phyloP scores from a whole-genome alignment of 306 rosid genomes.

The Macrotyloma uniflorum region DNA sequence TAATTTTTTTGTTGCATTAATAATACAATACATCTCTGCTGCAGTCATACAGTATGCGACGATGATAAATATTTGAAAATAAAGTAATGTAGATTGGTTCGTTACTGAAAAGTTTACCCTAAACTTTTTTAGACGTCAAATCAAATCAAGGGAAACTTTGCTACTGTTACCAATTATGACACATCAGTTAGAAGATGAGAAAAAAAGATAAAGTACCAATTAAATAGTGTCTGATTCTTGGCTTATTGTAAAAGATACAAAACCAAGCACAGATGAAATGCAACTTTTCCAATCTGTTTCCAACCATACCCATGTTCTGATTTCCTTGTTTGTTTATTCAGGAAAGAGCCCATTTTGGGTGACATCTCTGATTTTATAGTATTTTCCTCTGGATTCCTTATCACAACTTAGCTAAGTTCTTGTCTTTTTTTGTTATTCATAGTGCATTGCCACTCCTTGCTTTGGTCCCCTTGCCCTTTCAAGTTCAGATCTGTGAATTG shows the following conservation, averaged over 20 bases:
- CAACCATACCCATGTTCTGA: slow-evolving; percentile 65
- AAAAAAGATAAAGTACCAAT: slow-evolving; percentile 36
- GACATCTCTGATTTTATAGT: slow-evolving; percentile 41
- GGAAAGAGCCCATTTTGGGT: slow-evolving; percentile 40
- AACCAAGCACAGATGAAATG: slow-evolving; percentile 40
- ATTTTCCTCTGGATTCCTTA: slow-evolving; percentile 29
- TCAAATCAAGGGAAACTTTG: neutral
- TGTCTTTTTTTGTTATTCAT: slow-evolving; percentile 32
- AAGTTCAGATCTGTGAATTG: slow-evolving; percentile 56
- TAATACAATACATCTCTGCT: too few relatives aligned
- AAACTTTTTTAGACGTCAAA: neutral
- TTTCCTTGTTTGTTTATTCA: slow-evolving; percentile 43
- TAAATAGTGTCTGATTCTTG: slow-evolving; percentile 55
- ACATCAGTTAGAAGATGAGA: slow-evolving; percentile 31
- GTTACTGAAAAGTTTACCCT: neutral
- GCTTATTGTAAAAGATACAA: slow-evolving; percentile 43
- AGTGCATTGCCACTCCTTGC: slow-evolving; percentile 32
- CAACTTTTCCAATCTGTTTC: slow-evolving; percentile 64
- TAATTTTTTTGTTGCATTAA: too few relatives aligned
- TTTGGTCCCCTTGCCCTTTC: slow-evolving; percentile 7
- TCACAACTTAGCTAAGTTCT: slow-evolving; percentile 29
- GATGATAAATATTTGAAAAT: neutral
- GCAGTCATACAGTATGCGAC: too few relatives aligned
- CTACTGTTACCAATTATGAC: slow-evolving; percentile 17
- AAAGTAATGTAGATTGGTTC: neutral